Evolutionary conservation across 2,329 filamentous ascomycete genomes (phyloP).

Genomic region (Colletotrichum sp.): DNA sequence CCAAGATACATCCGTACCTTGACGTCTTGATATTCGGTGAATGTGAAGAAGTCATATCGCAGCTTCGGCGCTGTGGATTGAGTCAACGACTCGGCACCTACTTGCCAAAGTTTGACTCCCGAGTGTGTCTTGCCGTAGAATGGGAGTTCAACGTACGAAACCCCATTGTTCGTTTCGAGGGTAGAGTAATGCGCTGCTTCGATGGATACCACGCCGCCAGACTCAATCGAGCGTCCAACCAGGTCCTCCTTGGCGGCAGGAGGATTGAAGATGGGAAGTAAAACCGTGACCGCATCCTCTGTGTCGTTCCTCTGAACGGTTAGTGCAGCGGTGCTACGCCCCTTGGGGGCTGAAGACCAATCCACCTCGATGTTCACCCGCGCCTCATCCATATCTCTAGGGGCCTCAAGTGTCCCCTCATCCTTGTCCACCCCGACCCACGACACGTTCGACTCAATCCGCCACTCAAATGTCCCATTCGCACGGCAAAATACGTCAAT

Average conservation of each 20-base stretch:
- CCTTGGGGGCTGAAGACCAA: not conserved
- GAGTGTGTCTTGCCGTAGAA: not conserved
- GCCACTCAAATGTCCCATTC: not conserved
- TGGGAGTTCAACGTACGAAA: not conserved
- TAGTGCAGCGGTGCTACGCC: not conserved
- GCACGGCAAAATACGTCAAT: not conserved
- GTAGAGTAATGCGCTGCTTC: not conserved
- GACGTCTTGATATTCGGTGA: not conserved
- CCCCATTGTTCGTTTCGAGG: not conserved
- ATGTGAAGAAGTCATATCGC: not conserved
- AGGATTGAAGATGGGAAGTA: not conserved
- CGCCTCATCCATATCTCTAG: not conserved
- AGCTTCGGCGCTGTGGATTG: not conserved
- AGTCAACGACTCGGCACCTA: not conserved
- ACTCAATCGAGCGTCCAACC: not conserved
- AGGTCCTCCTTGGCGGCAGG: accelerated
- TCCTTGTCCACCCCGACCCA: not conserved
- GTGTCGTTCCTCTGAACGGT: not conserved
- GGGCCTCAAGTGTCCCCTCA: not conserved
- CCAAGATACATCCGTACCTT: not conserved
- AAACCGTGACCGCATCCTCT: not conserved
- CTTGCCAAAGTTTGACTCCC: not conserved
- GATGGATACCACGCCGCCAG: not conserved
- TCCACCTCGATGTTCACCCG: not conserved
- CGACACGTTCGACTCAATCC: not conserved